Percentiles rank a stretch among this genome's conserved stretches.
These are phyloP conservation scores for Cucurbita argyrosperma DNA, from an alignment of 306 rosid genomes.

Conservation along the genomic window DNA sequence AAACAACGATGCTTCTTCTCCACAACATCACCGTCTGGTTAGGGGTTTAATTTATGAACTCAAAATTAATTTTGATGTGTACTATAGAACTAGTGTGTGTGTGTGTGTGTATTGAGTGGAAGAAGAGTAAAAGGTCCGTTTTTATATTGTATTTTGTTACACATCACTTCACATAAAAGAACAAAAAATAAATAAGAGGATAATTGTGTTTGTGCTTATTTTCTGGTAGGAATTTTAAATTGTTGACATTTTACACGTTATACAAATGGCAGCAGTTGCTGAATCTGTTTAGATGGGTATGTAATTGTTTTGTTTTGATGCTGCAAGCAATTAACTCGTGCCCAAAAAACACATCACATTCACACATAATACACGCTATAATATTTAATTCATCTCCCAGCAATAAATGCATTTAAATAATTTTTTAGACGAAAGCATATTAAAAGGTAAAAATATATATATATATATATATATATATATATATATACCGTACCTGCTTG, in stretches of 20 bases:
- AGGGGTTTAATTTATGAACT: not conserved
- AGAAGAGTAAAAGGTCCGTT: not conserved
- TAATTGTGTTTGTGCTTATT: not conserved
- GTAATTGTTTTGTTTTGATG: not conserved
- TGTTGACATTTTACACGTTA: not conserved
- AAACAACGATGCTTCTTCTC: not conserved
- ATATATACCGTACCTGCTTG: too few relatives aligned
- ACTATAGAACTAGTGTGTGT: not conserved
- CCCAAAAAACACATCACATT: not conserved
- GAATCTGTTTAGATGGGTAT: not conserved
- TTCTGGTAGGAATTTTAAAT: not conserved
- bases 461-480: too few relatives aligned
- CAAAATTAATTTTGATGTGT: too few relatives aligned
- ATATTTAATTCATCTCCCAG: not conserved
- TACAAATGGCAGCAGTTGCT: not conserved
- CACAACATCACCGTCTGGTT: not conserved
- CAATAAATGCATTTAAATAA: too few relatives aligned
- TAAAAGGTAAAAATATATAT: too few relatives aligned
- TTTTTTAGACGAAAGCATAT: too few relatives aligned
- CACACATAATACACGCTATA: not conserved
- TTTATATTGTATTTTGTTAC: not conserved
- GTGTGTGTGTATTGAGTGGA: not conserved
- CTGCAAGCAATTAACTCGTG: not conserved
- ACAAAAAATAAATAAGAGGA: not conserved
- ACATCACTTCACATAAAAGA: not conserved